Evolutionary conservation across 352 stramenopile species (phyloP).

Genomic region (Blastocystis sp.): DNA sequence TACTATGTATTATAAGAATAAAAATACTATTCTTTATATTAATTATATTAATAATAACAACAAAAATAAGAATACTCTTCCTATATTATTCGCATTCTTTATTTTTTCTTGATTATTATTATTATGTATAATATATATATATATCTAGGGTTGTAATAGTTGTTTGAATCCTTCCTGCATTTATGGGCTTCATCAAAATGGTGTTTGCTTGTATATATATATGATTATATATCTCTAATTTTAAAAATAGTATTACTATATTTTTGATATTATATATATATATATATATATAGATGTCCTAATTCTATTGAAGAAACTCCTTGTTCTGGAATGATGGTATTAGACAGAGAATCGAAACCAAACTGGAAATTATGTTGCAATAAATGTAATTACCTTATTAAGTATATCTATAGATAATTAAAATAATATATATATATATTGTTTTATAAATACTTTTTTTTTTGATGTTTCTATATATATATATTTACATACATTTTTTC

Average conservation of each 20-base stretch:
- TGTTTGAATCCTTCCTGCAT: constrained; percentile 48
- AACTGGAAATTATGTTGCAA: constrained; percentile 51
- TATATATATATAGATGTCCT: constrained; percentile 27
- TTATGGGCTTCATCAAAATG: constrained; percentile 45
- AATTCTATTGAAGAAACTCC: neutral
- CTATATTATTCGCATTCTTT: neutral
- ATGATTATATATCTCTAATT: too few species aligned
- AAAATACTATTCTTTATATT: neutral
- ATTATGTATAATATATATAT: too few species aligned
- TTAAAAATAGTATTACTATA: too few species aligned
- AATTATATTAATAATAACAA: constrained; percentile 2
- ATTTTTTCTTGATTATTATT: too few species aligned
- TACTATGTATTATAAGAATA: constrained; percentile 3
- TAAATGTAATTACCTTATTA: constrained; percentile 46
- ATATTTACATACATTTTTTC: too few species aligned
- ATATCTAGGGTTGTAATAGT: constrained; percentile 43
- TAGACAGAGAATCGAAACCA: constrained; percentile 47
- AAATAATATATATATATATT: too few species aligned
- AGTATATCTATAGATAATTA: neutral
- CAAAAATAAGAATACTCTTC: too few species aligned
- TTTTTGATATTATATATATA: too few species aligned
- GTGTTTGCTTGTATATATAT: constrained; percentile 43
- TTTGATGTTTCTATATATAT: too few species aligned
- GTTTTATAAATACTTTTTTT: too few species aligned
- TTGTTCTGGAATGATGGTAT: constrained; percentile 45